Conservation (phyloP, 2,329 filamentous ascomycete species). For the Pseudocercospora eumusae region DNA sequence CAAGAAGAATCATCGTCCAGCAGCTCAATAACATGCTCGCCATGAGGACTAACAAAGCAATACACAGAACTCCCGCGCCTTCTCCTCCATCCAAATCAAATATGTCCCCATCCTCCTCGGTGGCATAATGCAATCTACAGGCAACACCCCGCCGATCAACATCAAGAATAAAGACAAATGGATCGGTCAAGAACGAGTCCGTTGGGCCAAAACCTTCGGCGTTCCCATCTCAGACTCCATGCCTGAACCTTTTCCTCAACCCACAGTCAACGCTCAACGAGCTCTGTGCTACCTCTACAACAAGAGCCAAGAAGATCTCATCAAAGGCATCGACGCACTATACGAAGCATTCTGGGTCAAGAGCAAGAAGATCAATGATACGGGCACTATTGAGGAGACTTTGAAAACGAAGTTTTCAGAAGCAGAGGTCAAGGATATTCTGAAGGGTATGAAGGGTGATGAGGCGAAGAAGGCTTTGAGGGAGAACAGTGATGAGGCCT, state of each 20-base stretch:
- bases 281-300: conserved; percentile 52
- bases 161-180: conserved; percentile 64
- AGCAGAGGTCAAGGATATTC: conserved; percentile 46
- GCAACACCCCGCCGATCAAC: conserved; percentile 56
- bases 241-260: conserved; percentile 56
- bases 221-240: conserved; percentile 52
- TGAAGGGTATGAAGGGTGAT: conserved; percentile 36
- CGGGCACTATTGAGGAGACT: conserved; percentile 48
- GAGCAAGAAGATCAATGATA: conserved; percentile 48
- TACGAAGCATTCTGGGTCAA: conserved; percentile 58
- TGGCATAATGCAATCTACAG: conserved; percentile 59
- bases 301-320: conserved; percentile 46
- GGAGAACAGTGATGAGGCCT: conserved; percentile 54
- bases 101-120: conserved; percentile 63
- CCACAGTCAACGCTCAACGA: conserved; percentile 56
- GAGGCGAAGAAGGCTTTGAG: conserved; percentile 52
- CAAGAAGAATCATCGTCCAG: neutral
- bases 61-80: conserved; percentile 56
- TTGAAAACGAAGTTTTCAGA: conserved; percentile 52
- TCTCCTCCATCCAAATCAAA: conserved; percentile 56
- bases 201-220: conserved; percentile 57
- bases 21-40: neutral
- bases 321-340: conserved; percentile 48
- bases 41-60: neutral
- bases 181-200: conserved; percentile 55